Base-by-base conservation (phyloP, 306 rosid genomes). In the Delonix regia region DNA sequence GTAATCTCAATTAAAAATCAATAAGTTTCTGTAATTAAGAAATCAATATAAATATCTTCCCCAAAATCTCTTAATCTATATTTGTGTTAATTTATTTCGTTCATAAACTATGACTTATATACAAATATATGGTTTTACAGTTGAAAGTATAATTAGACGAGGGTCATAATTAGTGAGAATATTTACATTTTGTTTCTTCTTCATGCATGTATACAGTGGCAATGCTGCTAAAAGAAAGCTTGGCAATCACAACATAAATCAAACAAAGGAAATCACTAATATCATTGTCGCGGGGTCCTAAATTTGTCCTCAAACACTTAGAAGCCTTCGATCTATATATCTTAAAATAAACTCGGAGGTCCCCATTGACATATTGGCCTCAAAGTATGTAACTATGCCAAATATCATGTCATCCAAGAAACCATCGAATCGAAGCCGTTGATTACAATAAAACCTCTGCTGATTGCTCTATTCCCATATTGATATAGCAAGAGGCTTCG, bases 321-420 rank as follows among this genome's bases (percentile, higher is more conserved):
- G 33, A 30, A 1, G 33, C 33, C 33, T 30, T 30, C 33, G 4
- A 30, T 30, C 33, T 30, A n/a, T 28, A 14, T 39, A 11, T 63
- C 22, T 30, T 1, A 6, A 21, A 30, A 10, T 33, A 11, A 71
- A 51, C 33, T 34, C n/a, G 47, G 33, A n/a, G 76, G 84, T 69
- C 77, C 82, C 83, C 47, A 61, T 78, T 61, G 61, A 64, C 25
- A 21, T n/a, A n/a, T n/a, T 44, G 38, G 36, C 64, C 80, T n/a
- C 44, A 62, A 78, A 45, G 22, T 28, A 39, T n/a, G n/a, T 4
- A 36, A 9, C 13, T 30, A 24, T 13, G 18, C 2, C 36, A 14
- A 56, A 1, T 30, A 4, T 30, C 1, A 30, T 1, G 33, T 30
- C 2, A 30, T 55, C 62, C 33, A 10, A 10, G 62, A 55, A 22